Conservation (phyloP, 495 filamentous ascomycete species). For the Delitschia confertaspora region DNA sequence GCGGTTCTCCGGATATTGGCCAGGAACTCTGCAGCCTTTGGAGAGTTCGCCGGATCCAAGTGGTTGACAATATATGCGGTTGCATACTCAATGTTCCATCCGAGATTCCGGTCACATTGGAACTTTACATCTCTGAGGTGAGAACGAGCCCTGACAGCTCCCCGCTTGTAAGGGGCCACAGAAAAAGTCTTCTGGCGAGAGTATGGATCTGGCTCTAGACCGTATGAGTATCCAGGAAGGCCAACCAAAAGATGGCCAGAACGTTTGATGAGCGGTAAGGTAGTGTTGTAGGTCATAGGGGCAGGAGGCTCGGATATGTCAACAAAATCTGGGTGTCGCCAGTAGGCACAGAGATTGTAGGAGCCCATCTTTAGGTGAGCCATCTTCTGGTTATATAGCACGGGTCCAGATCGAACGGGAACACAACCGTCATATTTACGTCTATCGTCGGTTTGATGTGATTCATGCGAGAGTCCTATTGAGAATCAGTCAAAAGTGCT, state of each 20-base stretch:
- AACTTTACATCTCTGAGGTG: conserved; percentile 9
- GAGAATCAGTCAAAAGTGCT: background rate
- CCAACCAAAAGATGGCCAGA: conserved; percentile 4
- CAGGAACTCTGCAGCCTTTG: conserved; percentile 4
- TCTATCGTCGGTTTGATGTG: too few relatives aligned
- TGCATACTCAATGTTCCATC: conserved; percentile 26
- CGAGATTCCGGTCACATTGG: conserved; percentile 13
- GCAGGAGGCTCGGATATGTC: too few relatives aligned
- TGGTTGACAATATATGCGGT: conserved; percentile 22
- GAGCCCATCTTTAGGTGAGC: too few relatives aligned
- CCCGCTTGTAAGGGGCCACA: background rate
- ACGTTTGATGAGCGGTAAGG: conserved; percentile 1
- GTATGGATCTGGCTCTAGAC: conserved; percentile 7
- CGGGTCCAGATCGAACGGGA: too few relatives aligned
- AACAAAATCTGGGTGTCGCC: too few relatives aligned
- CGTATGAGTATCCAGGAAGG: background rate
- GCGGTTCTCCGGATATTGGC: conserved; percentile 5
- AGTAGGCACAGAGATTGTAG: too few relatives aligned
- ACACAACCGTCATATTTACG: too few relatives aligned
- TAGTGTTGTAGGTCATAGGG: conserved; percentile 15
- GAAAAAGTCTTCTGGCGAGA: background rate
- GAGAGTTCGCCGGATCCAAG: conserved; percentile 10
- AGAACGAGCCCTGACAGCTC: background rate
- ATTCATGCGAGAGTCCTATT: too few relatives aligned
- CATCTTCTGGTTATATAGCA: too few relatives aligned